phyloP scores from a whole-genome alignment of 805 yeast genomes.

The Debaryomyces castellii region DNA sequence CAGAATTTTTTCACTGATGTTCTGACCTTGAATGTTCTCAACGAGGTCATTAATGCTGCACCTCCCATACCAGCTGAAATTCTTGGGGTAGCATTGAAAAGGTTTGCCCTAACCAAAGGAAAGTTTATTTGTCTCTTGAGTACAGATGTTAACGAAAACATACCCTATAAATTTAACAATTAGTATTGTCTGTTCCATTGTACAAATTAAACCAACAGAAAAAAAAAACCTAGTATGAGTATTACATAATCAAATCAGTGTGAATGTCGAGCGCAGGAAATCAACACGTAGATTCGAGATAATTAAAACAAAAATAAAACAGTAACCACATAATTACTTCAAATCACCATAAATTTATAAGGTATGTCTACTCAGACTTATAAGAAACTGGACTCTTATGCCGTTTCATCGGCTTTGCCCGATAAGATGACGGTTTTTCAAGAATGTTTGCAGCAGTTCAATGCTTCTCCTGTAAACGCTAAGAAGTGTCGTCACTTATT shows the following conservation, averaged over 20 bases:
- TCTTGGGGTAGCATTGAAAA: conserved; percentile 12
- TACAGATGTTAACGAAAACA: conserved; percentile 18
- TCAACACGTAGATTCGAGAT: conserved; percentile 15
- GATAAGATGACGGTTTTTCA: conserved; percentile 98
- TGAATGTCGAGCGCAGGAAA: conserved; percentile 6
- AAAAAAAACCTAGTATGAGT: background rate
- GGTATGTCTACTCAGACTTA: conserved; percentile 81
- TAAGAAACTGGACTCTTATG: conserved; percentile 75
- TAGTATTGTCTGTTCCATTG: too few relatives aligned
- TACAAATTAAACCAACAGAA: background rate
- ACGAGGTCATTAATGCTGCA: conserved; percentile 10
- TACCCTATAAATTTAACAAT: conserved; percentile 2
- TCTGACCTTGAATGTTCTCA: conserved; percentile 85
- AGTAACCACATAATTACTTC: background rate
- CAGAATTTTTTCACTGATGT: conserved; percentile 94
- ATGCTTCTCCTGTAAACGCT: conserved; percentile 86
- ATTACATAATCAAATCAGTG: conserved; percentile 7
- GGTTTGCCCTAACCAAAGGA: conserved; percentile 11
- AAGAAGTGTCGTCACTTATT: conserved; percentile 80
- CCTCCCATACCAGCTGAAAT: conserved; percentile 6
- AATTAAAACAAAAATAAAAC: background rate
- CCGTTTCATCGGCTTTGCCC: conserved; percentile 59
- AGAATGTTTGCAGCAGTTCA: conserved; percentile 90
- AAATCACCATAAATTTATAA: background rate
- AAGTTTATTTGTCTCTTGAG: conserved; percentile 14